Evolutionary conservation across 2,329 filamentous ascomycete genomes (phyloP).

Genomic region (Scedosporium boydii): DNA sequence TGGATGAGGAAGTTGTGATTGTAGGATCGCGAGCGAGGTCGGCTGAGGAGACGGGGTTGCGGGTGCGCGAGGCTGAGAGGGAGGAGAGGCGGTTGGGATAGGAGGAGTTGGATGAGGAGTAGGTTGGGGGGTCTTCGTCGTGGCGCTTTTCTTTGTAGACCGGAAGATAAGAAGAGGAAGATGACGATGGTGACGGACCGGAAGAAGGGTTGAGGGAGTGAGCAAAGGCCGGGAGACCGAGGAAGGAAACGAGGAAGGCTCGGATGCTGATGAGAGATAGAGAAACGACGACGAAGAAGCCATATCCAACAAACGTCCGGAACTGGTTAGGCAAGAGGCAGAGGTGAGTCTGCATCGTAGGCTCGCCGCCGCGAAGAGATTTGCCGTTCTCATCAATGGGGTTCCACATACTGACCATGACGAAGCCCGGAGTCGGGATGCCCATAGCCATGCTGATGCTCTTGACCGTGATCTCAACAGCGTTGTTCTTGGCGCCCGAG

Average conservation of each 20-base stretch:
- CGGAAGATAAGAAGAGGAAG: conserved; percentile 22
- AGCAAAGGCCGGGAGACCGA: conserved; percentile 44
- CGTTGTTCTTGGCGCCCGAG: conserved; percentile 53
- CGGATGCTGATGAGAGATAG: conserved; percentile 40
- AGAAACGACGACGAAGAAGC: conserved; percentile 46
- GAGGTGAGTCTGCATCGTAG: conserved; percentile 77
- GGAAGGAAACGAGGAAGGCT: conserved; percentile 46
- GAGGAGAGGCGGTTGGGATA: conserved; percentile 15
- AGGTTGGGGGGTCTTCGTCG: conserved; percentile 23
- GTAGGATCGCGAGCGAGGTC: conserved; percentile 5
- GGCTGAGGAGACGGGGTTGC: conserved; percentile 16
- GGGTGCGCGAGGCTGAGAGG: conserved; percentile 10
- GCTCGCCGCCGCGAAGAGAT: conserved; percentile 29
- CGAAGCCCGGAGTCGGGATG: conserved; percentile 75
- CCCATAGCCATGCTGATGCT: conserved; percentile 96
- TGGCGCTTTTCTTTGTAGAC: conserved; percentile 47
- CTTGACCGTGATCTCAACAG: conserved; percentile 88
- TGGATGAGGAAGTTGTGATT: neutral
- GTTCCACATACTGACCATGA: conserved; percentile 87
- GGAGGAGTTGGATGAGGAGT: conserved; percentile 21
- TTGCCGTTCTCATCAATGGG: conserved; percentile 58
- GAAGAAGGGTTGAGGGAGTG: conserved; percentile 28
- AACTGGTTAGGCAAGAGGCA: conserved; percentile 88
- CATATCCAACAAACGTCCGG: conserved; percentile 73
- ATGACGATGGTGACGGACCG: conserved; percentile 15